Evolutionary conservation across 306 rosid genomes (phyloP), one percentile per base, ranked within the genome.

Genomic region (Heteromeles arbutifolia): DNA sequence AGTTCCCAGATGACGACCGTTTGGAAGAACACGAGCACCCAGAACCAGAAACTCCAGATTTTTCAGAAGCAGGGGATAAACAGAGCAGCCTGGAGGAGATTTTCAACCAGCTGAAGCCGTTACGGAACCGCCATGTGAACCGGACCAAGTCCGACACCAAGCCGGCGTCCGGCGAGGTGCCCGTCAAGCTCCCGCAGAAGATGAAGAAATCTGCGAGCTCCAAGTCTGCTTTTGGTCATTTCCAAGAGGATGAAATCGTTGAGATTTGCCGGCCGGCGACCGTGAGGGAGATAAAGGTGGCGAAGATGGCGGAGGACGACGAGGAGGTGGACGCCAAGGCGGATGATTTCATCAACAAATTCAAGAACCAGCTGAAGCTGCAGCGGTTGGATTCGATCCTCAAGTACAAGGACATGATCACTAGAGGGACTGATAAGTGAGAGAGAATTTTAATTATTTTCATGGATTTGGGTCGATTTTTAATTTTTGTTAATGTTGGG

Each of bases 181-280:
- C 89, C 29, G 66, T 25, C 61, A 89, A 77, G 96, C 87, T 86
- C 0, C 17, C 96, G 43, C 81, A 31, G 86, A 95, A 87, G 90
- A 89, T 92, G 93, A 90, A 80, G 85, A 92, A 92, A 72, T 92
- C 99, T 22, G 97, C 96, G 17, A 95, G 92, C 66, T 66, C 83
- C 4, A 90, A 87, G 32, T 88, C 96, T 8, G 83, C 96, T 4
- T 89, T 87, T 70, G 37, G 69, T n/a, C 93, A 87, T 77, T 90
- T 85, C 44, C 82, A 72, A 74, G 98, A 84, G 24, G 87, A 75
- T 0, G 98, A 90, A 7, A 69, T 88, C 72, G 89, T 78, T 31
- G 96, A 95, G 90, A 81, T 1, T 15, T 84, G 84, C 74, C 84
- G 97, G 74, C 96, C 97, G 56, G 96, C 84, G 65, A 89, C 97